Conservation (phyloP, 306 rosid genomes). For the Calophaca sinica region DNA sequence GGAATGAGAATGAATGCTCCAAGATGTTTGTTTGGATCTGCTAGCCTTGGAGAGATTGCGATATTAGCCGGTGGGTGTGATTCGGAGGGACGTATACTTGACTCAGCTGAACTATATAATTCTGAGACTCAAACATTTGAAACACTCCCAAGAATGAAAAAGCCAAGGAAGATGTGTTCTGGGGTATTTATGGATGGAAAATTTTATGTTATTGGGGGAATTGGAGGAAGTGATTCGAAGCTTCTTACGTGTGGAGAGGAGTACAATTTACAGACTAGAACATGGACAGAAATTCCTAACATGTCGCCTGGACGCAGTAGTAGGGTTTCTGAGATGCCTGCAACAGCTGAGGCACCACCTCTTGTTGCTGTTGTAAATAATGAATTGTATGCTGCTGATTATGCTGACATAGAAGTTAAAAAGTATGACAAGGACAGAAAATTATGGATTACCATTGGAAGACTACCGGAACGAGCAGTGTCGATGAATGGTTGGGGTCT, state of each 20-base stretch:
- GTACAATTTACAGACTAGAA: conserved; percentile 67
- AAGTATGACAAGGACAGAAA: conserved; percentile 68
- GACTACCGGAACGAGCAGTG: conserved; percentile 78
- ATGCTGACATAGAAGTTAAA: conserved; percentile 87
- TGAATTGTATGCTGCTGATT: conserved; percentile 84
- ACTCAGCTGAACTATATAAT: conserved; percentile 80
- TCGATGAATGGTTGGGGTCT: conserved; percentile 99
- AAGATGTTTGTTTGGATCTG: conserved; percentile 93
- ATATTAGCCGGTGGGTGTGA: conserved; percentile 96
- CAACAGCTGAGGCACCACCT: conserved; percentile 87
- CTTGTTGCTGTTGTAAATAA: conserved; percentile 86
- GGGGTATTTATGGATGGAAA: conserved; percentile 89
- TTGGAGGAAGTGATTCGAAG: conserved; percentile 71
- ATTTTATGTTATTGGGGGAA: conserved; percentile 88
- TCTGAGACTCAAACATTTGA: conserved; percentile 84
- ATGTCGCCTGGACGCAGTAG: conserved; percentile 89
- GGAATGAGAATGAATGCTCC: conserved; percentile 88
- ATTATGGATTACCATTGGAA: conserved; percentile 71
- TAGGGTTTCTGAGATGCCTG: conserved; percentile 64
- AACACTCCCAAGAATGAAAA: conserved; percentile 74
- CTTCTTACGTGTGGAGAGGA: conserved; percentile 88
- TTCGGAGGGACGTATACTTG: conserved; percentile 72
- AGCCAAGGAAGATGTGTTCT: conserved; percentile 90
- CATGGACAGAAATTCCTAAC: conserved; percentile 79
- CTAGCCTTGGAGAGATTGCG: conserved; percentile 88